Conservation (phyloP, 352 stramenopile genomes). For the Phytopythium aichiense region DNA sequence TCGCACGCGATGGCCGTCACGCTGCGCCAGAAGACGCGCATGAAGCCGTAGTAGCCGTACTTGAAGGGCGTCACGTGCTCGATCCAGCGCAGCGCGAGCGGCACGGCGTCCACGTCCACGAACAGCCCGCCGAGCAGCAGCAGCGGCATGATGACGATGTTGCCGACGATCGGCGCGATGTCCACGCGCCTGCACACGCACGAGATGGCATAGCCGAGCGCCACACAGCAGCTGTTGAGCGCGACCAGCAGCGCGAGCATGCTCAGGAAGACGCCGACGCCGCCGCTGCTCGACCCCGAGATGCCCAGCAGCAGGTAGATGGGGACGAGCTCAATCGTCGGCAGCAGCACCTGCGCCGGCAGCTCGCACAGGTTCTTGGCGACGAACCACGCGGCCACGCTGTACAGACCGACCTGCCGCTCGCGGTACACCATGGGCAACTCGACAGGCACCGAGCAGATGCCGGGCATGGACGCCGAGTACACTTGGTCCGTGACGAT, state of each 20-base stretch:
- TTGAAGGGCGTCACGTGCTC: conserved; percentile 42
- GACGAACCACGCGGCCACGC: conserved; percentile 36
- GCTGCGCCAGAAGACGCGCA: conserved; percentile 32
- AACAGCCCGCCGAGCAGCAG: conserved; percentile 45
- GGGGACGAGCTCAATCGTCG: conserved; percentile 35
- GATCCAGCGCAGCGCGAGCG: conserved; percentile 36
- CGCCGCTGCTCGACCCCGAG: conserved; percentile 8
- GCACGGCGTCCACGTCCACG: conserved; percentile 30
- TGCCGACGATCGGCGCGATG: conserved; percentile 37
- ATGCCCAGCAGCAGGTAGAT: conserved; percentile 50
- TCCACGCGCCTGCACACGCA: conserved; percentile 35
- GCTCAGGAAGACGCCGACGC: conserved; percentile 21
- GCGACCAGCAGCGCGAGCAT: conserved; percentile 25
- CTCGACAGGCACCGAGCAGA: conserved; percentile 42
- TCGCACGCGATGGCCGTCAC: conserved; percentile 24
- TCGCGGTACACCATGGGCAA: conserved; percentile 49
- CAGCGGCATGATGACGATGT: conserved; percentile 41
- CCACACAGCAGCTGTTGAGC: conserved; percentile 31
- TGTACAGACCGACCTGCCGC: conserved; percentile 41
- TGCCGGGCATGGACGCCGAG: conserved; percentile 28
- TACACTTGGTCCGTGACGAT: conserved; percentile 50
- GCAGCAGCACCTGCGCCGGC: conserved; percentile 38
- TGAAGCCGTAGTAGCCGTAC: conserved; percentile 44
- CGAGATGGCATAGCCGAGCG: conserved; percentile 38
- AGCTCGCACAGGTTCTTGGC: conserved; percentile 60